phyloP scores from a whole-genome alignment of 495 filamentous ascomycete genomes.

The Aspergillus asperescens region DNA sequence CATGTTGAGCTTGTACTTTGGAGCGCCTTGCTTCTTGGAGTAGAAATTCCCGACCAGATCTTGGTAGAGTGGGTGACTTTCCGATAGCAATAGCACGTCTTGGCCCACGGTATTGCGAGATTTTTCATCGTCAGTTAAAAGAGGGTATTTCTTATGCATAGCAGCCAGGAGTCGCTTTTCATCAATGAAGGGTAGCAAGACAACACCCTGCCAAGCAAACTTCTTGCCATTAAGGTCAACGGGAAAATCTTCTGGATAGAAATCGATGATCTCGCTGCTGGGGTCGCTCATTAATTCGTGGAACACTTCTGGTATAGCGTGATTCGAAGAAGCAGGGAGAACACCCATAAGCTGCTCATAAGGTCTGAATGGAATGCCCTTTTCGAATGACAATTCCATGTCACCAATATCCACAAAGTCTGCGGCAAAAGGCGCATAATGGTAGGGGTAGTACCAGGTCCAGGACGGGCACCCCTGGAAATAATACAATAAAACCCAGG shows the following conservation, averaged over 20 bases:
- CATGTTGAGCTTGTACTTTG: slow-evolving; percentile 65
- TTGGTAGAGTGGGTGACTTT: slow-evolving; percentile 74
- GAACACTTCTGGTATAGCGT: slow-evolving; percentile 83
- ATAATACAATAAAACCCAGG: slow-evolving; percentile 97
- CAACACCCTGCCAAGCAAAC: slow-evolving; percentile 95
- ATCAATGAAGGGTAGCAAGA: slow-evolving; percentile 92
- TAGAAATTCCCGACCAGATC: slow-evolving; percentile 79
- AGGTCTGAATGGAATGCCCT: slow-evolving; percentile 80
- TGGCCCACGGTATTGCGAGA: slow-evolving; percentile 73
- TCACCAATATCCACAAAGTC: slow-evolving; percentile 85
- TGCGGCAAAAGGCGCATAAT: slow-evolving; percentile 95
- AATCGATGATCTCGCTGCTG: slow-evolving; percentile 90
- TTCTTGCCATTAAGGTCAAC: slow-evolving; percentile 97
- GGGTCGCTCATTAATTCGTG: slow-evolving; percentile 80
- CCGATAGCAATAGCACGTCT: slow-evolving; percentile 79
- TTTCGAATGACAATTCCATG: slow-evolving; percentile 75
- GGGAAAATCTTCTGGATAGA: slow-evolving; percentile 91
- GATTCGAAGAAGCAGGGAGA: slow-evolving; percentile 83
- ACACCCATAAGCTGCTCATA: slow-evolving; percentile 99
- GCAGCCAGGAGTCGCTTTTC: slow-evolving; percentile 79
- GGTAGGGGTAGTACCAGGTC: slow-evolving; percentile 98
- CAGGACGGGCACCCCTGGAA: slow-evolving; percentile 97
- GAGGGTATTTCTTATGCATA: slow-evolving; percentile 74
- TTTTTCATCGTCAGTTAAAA: slow-evolving; percentile 71
- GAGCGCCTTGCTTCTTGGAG: slow-evolving; percentile 69